Base-by-base conservation (phyloP, 495 filamentous ascomycete genomes). In the Daldinia caldariorum region DNA sequence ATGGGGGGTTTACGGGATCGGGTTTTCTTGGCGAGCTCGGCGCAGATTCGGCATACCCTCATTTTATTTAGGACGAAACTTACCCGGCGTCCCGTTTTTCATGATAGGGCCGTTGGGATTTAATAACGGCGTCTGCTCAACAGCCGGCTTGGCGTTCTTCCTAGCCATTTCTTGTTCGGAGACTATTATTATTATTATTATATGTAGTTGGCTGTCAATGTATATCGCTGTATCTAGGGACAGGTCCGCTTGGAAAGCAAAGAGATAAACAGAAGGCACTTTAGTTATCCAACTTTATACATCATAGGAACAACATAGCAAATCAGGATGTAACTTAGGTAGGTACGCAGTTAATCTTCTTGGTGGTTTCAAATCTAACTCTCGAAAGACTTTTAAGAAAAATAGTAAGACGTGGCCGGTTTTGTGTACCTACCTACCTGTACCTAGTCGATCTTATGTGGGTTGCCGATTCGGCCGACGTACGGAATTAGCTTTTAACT, bases 61-160 rank as follows among this genome's bases (percentile, higher is more conserved):
- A 3, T 3, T 26, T 26, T 26, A 26, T 53, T 18, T 8, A 53
- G 1, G 31, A 56, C 20, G 34, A 20, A 55, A 72, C 72, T 61
- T 37, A 72, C 69, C 61, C 37, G 47, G 56, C 18, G 34, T 55
- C 54, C 39, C 39, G 53, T 57, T 49, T 37, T 29, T 49, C 57
- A 61, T 20, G 13, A 26, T 9, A 12, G 43, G 18, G 6, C 61
- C 32, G 10, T 51, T 39, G n/a, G 32, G 4, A 4, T 56, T 34
- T 10, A 71, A 47, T 22, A 75, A 37, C 53, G 75, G 65, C 26
- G 67, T 74, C 47, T 68, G 67, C 47, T 77, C 75, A 18, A 14
- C 16, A 26, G 4, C 13, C 6, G 14, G 22, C 10, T 10, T 41
- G 29, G 14, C 34, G 63, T 16, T 59, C 61, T 43, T 60, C 38